A percentile compares a stretch with the other conserved stretches of the same genome.
Evolutionary conservation across 306 rosid genomes (phyloP).

Genomic region (Crotalaria pallida): DNA sequence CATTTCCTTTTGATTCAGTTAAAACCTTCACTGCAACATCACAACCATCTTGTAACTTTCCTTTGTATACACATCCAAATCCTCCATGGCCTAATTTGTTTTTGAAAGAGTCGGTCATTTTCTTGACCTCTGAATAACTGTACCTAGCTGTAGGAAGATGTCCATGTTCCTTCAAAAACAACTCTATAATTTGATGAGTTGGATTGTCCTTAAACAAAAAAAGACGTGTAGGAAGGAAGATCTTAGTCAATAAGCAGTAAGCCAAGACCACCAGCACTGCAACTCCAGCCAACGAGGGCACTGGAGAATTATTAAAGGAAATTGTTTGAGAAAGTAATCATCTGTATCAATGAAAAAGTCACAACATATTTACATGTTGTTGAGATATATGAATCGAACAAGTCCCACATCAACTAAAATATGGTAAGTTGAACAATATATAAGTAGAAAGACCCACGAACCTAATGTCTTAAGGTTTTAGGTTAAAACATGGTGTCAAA

Average conservation of each 20-base stretch:
- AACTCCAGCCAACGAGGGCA: neutral
- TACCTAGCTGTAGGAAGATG: conserved; percentile 18
- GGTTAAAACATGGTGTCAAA: no score
- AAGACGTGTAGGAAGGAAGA: neutral
- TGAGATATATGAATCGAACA: no score
- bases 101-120: conserved; percentile 26
- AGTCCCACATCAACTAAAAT: no score
- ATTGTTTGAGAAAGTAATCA: neutral
- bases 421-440: no score
- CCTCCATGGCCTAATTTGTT: conserved; percentile 41
- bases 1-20: conserved; percentile 8
- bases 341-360: neutral
- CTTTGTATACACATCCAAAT: conserved; percentile 24
- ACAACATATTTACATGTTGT: no score
- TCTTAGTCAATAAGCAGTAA: neutral
- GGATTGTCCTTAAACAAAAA: neutral
- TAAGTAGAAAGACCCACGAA: no score
- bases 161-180: conserved; percentile 10
- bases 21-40: conserved; percentile 38
- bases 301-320: neutral
- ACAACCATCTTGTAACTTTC: conserved; percentile 12
- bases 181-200: neutral
- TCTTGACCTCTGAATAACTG: conserved; percentile 21
- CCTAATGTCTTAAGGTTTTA: no score
- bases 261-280: neutral